Evolutionary conservation across 1,139 yeast species (phyloP).

Genomic region (Yamadazyma membranifaciens): DNA sequence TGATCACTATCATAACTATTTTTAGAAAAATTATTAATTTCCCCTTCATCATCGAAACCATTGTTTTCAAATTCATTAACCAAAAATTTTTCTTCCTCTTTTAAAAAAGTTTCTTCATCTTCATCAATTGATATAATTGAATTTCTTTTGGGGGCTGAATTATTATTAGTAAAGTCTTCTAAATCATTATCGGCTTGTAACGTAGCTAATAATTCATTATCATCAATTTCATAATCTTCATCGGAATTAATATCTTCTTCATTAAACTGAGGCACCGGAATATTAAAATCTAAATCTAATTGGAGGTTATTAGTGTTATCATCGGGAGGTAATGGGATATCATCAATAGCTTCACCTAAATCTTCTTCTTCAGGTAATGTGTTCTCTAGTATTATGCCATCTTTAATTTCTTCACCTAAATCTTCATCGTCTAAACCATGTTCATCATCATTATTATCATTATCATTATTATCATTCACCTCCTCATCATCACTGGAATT

Average conservation of each 20-base stretch:
- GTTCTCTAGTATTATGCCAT: slow-evolving; percentile 4
- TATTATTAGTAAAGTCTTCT: slow-evolving; percentile 35
- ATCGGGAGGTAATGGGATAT: slow-evolving; percentile 8
- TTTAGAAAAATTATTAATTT: slow-evolving; percentile 20
- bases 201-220: slow-evolving; percentile 67
- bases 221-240: slow-evolving; percentile 70
- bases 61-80: slow-evolving; percentile 49
- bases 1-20: slow-evolving; percentile 21
- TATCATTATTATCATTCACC: slow-evolving; percentile 65
- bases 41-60: slow-evolving; percentile 44
- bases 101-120: slow-evolving; percentile 45
- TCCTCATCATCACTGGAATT: slow-evolving; percentile 29
- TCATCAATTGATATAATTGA: slow-evolving; percentile 56
- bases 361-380: slow-evolving; percentile 48
- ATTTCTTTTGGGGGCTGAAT: slow-evolving; percentile 24
- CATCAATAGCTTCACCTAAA: slow-evolving; percentile 61
- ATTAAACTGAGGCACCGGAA: slow-evolving; percentile 49
- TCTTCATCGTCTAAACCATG: slow-evolving; percentile 13
- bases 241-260: slow-evolving; percentile 61
- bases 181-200: slow-evolving; percentile 64
- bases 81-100: slow-evolving; percentile 46
- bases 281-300: slow-evolving; percentile 38
- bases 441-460: slow-evolving; percentile 52
- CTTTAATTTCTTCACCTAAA: slow-evolving; percentile 14
- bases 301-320: slow-evolving; percentile 17